phyloP scores from a whole-genome alignment of 2,329 filamentous ascomycete genomes.

The Curvularia lunata region DNA sequence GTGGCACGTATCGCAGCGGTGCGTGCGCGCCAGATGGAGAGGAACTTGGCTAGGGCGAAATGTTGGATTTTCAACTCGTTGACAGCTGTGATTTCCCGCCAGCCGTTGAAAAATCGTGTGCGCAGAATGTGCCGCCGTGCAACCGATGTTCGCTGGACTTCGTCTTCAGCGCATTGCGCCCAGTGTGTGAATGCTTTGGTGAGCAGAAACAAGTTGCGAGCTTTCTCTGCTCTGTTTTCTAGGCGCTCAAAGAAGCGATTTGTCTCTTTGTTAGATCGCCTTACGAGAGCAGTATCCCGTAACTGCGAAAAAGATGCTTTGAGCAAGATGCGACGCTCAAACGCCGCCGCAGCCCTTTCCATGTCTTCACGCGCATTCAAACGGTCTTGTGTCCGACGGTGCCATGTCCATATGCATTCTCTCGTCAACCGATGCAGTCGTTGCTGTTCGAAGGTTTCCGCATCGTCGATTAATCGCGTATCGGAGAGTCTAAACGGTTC shows the following conservation, averaged over 20 bases:
- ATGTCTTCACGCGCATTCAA: constrained; percentile 27
- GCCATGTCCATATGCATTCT: constrained; percentile 55
- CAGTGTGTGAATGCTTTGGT: constrained; percentile 72
- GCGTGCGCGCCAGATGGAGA: constrained; percentile 60
- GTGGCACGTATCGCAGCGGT: constrained; percentile 46
- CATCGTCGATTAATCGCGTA: constrained; percentile 59
- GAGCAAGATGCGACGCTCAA: constrained; percentile 60
- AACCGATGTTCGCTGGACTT: constrained; percentile 69
- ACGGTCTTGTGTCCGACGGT: constrained; percentile 47
- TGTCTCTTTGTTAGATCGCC: constrained; percentile 54
- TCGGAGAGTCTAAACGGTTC: constrained; percentile 58
- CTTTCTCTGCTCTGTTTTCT: constrained; percentile 66
- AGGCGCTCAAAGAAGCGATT: constrained; percentile 62
- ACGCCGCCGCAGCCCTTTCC: constrained; percentile 50
- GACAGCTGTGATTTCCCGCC: constrained; percentile 68
- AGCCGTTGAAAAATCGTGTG: constrained; percentile 71
- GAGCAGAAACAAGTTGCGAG: constrained; percentile 69
- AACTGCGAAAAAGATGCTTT: constrained; percentile 58
- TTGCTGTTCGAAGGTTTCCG: constrained; percentile 50
- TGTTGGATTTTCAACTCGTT: constrained; percentile 62
- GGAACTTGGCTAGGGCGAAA: constrained; percentile 61
- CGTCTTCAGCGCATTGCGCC: constrained; percentile 68
- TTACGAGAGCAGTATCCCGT: constrained; percentile 34
- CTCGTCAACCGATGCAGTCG: constrained; percentile 38
- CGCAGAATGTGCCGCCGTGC: constrained; percentile 75